Evolutionary conservation across 176 grass and related monocot species (phyloP).

Genomic region (Chloris gayana): DNA sequence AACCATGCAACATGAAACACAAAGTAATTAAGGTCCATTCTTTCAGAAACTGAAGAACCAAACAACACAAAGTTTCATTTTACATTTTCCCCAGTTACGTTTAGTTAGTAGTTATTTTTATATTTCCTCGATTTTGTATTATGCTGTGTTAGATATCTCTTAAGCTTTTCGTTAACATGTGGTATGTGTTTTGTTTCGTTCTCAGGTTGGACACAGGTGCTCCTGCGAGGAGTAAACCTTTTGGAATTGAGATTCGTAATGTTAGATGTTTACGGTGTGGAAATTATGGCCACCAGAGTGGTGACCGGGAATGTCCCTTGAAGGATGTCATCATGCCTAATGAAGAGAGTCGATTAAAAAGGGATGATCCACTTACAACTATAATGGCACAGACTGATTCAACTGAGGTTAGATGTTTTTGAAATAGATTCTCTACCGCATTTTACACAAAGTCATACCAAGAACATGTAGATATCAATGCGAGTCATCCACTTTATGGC

Average conservation of each 20-base stretch:
- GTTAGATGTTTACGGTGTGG: slow-evolving; percentile 94
- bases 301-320: slow-evolving; percentile 87
- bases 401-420: slow-evolving; percentile 63
- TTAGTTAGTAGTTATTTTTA: background rate
- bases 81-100: background rate
- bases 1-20: background rate
- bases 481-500: background rate
- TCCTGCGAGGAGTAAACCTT: slow-evolving; percentile 83
- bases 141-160: background rate
- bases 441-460: slow-evolving; percentile 8
- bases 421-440: slow-evolving; percentile 2
- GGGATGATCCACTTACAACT: slow-evolving; percentile 93
- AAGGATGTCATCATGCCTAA: slow-evolving; percentile 99
- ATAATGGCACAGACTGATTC: slow-evolving; percentile 88
- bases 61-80: background rate
- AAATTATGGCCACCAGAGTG: slow-evolving; percentile 89
- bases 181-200: background rate
- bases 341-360: slow-evolving; percentile 93
- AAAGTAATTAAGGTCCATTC: background rate
- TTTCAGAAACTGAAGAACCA: background rate
- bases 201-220: slow-evolving; percentile 88
- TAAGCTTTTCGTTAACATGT: slow-evolving; percentile 3
- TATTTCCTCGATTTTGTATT: background rate
- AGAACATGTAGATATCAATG: background rate
- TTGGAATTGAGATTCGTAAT: slow-evolving; percentile 91